Evolutionary conservation across 805 yeast species (phyloP).

Genomic region (Candida nitratophila): DNA sequence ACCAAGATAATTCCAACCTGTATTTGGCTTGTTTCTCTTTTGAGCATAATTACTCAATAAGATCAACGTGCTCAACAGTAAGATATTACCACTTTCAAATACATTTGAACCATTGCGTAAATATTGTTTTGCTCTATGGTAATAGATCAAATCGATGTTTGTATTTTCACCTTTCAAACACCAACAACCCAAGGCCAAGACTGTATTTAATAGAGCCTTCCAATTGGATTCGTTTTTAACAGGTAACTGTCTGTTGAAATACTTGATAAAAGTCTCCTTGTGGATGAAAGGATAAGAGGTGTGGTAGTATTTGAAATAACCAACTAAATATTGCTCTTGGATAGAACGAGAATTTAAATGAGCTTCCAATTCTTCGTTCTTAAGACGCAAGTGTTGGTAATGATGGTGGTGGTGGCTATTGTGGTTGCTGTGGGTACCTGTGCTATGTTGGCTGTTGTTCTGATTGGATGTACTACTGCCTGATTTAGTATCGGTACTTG

Average conservation of each 20-base stretch:
- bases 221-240: constrained; percentile 39
- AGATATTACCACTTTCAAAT: constrained; percentile 53
- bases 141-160: constrained; percentile 47
- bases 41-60: constrained; percentile 55
- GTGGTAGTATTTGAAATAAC: constrained; percentile 54
- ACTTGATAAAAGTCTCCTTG: constrained; percentile 44
- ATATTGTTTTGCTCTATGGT: constrained; percentile 41
- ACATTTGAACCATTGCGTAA: constrained; percentile 33
- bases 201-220: constrained; percentile 49
- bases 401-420: constrained; percentile 4
- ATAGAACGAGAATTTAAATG: constrained; percentile 13
- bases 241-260: constrained; percentile 34
- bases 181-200: constrained; percentile 66
- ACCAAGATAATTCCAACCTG: constrained; percentile 65
- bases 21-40: constrained; percentile 57
- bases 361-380: constrained; percentile 1
- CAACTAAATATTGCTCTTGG: constrained; percentile 26
- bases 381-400: not conserved
- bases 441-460: no score
- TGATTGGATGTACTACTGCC: no score
- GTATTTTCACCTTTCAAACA: constrained; percentile 49
- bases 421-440: not conserved
- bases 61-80: constrained; percentile 45
- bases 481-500: not conserved
- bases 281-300: constrained; percentile 56